phyloP scores from a whole-genome alignment of 73 alveolate species.

The Tetrahymena thermophila region DNA sequence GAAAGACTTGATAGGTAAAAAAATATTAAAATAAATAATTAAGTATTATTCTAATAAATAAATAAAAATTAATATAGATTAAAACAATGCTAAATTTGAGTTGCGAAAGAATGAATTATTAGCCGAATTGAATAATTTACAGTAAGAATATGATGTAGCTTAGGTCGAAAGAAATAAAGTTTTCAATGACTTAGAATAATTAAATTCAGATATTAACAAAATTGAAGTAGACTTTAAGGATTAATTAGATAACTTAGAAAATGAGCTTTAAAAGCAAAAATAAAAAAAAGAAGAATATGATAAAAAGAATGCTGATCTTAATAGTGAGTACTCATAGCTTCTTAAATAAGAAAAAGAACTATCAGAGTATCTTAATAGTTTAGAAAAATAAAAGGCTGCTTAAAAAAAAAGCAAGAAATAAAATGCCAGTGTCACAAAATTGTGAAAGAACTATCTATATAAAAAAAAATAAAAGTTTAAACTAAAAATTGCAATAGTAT shows the following conservation, averaged over 20 bases:
- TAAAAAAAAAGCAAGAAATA: background rate
- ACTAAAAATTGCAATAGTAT: no score
- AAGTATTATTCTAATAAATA: background rate
- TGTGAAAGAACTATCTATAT: background rate
- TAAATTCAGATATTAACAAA: slow-evolving; percentile 2
- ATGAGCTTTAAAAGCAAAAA: slow-evolving; percentile 14
- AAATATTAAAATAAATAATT: background rate
- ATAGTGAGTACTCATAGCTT: slow-evolving; percentile 17
- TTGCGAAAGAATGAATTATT: background rate
- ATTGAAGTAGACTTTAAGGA: slow-evolving; percentile 24
- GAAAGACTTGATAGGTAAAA: slow-evolving; percentile 57
- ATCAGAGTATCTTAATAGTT: background rate
- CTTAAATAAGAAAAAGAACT: slow-evolving; percentile 8
- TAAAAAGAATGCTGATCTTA: slow-evolving; percentile 21
- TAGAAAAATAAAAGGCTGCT: slow-evolving; percentile 15
- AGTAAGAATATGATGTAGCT: slow-evolving; percentile 13
- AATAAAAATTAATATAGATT: background rate
- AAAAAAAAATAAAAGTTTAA: no score
- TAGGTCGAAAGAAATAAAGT: slow-evolving; percentile 15
- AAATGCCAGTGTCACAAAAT: background rate
- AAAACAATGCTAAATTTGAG: slow-evolving; percentile 1
- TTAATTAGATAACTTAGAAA: slow-evolving; percentile 20
- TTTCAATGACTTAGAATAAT: slow-evolving; percentile 8
- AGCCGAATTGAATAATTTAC: background rate
- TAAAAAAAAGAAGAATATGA: slow-evolving; percentile 12